These are phyloP conservation scores for Parathielavia appendiculata DNA, from an alignment of 495 filamentous ascomycete species.

Conservation along the genomic window DNA sequence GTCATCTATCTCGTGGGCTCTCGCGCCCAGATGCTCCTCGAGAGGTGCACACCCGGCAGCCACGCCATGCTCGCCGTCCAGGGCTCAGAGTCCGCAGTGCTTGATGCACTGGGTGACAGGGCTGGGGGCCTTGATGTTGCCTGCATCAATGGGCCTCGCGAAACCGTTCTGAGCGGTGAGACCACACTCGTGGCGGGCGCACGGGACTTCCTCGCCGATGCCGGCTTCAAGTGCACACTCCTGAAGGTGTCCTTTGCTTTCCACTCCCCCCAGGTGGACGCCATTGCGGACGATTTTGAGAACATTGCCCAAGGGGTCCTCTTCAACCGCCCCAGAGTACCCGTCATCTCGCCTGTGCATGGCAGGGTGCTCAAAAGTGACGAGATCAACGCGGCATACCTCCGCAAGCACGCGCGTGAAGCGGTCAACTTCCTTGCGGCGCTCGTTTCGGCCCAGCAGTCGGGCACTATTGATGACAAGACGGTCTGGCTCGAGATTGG, in stretches of 20 bases:
- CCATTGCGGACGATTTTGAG: slow-evolving; percentile 64
- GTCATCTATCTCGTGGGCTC: slow-evolving; percentile 75
- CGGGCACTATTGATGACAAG: slow-evolving; percentile 48
- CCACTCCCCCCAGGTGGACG: slow-evolving; percentile 76
- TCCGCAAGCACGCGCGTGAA: slow-evolving; percentile 62
- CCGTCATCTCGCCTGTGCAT: slow-evolving; percentile 66
- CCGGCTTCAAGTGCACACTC: slow-evolving; percentile 61
- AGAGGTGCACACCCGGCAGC: slow-evolving; percentile 63
- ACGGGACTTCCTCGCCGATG: slow-evolving; percentile 51
- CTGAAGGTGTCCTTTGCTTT: slow-evolving; percentile 74
- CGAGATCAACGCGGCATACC: slow-evolving; percentile 55
- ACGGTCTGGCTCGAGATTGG: slow-evolving; percentile 64
- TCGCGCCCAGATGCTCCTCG: slow-evolving; percentile 68
- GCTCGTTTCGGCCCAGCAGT: slow-evolving; percentile 50
- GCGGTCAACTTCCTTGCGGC: slow-evolving; percentile 69
- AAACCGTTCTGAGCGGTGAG: slow-evolving; percentile 59
- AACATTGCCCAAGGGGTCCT: slow-evolving; percentile 50
- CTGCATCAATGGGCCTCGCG: slow-evolving; percentile 58
- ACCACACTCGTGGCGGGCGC: slow-evolving; percentile 50
- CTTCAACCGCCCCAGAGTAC: slow-evolving; percentile 58
- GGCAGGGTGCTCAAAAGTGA: slow-evolving; percentile 55
- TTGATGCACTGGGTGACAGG: slow-evolving; percentile 37
- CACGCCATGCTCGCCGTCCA: slow-evolving; percentile 64
- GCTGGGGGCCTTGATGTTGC: slow-evolving; percentile 41
- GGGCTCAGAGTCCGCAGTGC: slow-evolving; percentile 39